A percentile compares a stretch with the other conserved stretches of the same genome.
phyloP scores from a whole-genome alignment of 169 alveolate genomes.

The Plasmodium vivax region DNA sequence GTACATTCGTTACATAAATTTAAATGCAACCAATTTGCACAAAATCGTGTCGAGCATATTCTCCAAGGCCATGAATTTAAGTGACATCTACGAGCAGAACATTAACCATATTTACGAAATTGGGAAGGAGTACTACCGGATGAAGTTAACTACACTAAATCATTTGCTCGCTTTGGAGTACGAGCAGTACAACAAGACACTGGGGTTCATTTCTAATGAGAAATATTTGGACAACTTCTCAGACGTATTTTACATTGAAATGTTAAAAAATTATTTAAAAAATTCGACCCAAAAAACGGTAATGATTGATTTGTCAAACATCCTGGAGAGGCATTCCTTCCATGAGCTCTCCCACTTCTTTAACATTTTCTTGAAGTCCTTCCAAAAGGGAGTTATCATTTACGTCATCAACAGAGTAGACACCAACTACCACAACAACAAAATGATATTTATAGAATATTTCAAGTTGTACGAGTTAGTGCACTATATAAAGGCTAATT shows the following conservation, averaged over 20 bases:
- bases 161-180: conserved; percentile 3
- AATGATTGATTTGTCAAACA: conserved; percentile 44
- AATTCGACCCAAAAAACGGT: conserved; percentile 15
- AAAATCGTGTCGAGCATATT: conserved; percentile 26
- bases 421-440: conserved; percentile 13
- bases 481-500: conserved; percentile 24
- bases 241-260: conserved; percentile 31
- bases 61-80: conserved; percentile 38
- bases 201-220: conserved; percentile 48
- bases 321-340: conserved; percentile 22
- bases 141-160: conserved; percentile 26
- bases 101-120: conserved; percentile 20
- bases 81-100: conserved; percentile 62
- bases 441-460: conserved; percentile 47
- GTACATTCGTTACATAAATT: conserved; percentile 33
- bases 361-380: conserved; percentile 30
- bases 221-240: conserved; percentile 54
- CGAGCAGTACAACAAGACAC: conserved; percentile 16
- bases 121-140: conserved; percentile 46
- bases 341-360: conserved; percentile 47
- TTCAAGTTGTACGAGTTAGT: conserved; percentile 10
- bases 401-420: conserved; percentile 54
- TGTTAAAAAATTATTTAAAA: conserved; percentile 40
- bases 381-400: conserved; percentile 26
- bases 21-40: conserved; percentile 30